These are phyloP conservation scores for Acarospora socialis DNA, from an alignment of 2,329 filamentous ascomycete genomes.

Conservation along the genomic window DNA sequence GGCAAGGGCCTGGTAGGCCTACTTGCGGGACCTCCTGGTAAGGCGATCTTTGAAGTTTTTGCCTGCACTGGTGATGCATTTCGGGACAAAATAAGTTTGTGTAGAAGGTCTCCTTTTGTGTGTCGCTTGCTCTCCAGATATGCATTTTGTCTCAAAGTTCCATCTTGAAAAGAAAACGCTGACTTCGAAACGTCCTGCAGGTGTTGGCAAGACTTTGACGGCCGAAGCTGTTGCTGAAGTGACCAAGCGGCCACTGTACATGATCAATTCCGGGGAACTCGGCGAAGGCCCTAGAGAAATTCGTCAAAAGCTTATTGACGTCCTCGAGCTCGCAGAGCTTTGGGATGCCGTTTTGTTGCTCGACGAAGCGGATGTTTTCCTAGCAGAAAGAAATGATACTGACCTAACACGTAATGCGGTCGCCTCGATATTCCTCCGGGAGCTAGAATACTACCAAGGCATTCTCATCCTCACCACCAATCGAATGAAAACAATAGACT, in stretches of 20 bases:
- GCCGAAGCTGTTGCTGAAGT: conserved; percentile 41
- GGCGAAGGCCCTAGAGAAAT: conserved; percentile 14
- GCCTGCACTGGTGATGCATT: too few species aligned
- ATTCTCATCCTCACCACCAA: conserved; percentile 17
- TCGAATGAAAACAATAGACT: not conserved
- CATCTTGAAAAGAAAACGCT: too few species aligned
- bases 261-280: conserved; percentile 28
- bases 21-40: too few species aligned
- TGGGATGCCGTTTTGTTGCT: conserved; percentile 7
- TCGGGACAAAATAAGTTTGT: too few species aligned
- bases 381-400: conserved; percentile 6
- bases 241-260: conserved; percentile 36
- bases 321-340: conserved; percentile 5
- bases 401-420: conserved; percentile 15
- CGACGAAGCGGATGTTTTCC: conserved; percentile 12
- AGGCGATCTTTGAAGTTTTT: too few species aligned
- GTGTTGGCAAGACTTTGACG: conserved; percentile 45
- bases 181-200: conserved; percentile 20
- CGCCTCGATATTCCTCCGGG: conserved; percentile 16
- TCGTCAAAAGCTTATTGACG: conserved; percentile 2
- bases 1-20: too few species aligned
- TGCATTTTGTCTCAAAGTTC: too few species aligned
- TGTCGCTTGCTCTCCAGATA: too few species aligned
- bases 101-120: too few species aligned
- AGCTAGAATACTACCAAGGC: conserved; percentile 16